Base-by-base conservation (phyloP, 768 basidiomycete genomes). In the Russula sp. region DNA sequence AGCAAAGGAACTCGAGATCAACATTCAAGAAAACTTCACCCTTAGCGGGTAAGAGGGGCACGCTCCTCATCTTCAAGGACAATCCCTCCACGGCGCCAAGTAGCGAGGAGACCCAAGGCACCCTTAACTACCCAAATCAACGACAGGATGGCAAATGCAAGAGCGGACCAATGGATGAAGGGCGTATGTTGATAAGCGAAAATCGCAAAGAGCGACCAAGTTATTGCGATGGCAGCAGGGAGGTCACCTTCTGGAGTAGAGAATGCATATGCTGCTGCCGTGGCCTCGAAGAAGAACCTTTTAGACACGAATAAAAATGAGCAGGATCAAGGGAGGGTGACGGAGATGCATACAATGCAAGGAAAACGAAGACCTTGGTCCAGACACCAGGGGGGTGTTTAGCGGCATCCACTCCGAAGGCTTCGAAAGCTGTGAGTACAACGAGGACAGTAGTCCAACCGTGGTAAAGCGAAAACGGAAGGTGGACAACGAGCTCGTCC, bases 291-390 rank as follows among this genome's bases (percentile, higher is more conserved):
- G 86, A 95, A 95, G 78, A 96, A 85, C 62, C 88, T 89, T 38
- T 10, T 14, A 6, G n/a, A 35, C 25, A 10, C 16, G 6, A 48
- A 43, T 43, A 53, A 62, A 39, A 49, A 39, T 56, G 54, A 60
- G 29, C 35, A 42, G 39, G 42, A 22, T 22, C 43, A 10, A n/a
- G 36, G 47, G 20, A 59, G 16, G 42, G 39, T 43, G 52, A 18
- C 60, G 67, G 41, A 64, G 59, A 60, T 52, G 61, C 87, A 69
- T 75, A 90, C 85, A 96, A 77, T 46, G 82, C 90, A 34, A 98
- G 84, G 84, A 97, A 94, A 61, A 94, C 96, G 67, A 95, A 93
- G 70, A 96, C 86, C 70, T 95, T 94, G 70, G 93, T 95, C 87
- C 91, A 93, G 60, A 93, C 75, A 43, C 93, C 92, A 3, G 91